These are phyloP conservation scores for Blyttiomyces sp. DNA, from an alignment of 371 early-diverging fungal genomes.

Conservation along the genomic window DNA sequence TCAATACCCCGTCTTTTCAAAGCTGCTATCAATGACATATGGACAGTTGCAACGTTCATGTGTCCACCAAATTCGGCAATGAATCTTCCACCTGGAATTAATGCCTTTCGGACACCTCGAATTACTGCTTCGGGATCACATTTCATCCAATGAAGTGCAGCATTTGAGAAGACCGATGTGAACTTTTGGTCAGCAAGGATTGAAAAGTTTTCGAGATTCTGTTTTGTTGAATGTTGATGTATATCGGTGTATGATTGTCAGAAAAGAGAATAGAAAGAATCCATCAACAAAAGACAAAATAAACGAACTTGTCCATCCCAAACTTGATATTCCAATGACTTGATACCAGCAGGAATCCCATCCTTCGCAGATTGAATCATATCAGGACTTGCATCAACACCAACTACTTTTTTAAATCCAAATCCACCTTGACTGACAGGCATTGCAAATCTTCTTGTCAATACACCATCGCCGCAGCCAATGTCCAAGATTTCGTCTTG, in stretches of 20 bases:
- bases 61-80: constrained; percentile 65
- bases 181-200: too few relatives aligned
- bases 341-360: constrained; percentile 25
- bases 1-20: constrained; percentile 54
- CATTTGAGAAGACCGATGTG: constrained; percentile 27
- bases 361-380: constrained; percentile 58
- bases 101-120: constrained; percentile 49
- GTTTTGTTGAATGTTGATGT: too few relatives aligned
- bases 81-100: constrained; percentile 59
- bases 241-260: not conserved
- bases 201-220: too few relatives aligned
- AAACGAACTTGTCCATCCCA: constrained; percentile 9
- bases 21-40: constrained; percentile 55
- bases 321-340: constrained; percentile 3
- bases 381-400: constrained; percentile 56
- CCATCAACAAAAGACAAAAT: too few relatives aligned
- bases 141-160: constrained; percentile 74
- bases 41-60: constrained; percentile 54
- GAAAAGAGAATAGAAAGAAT: not conserved
- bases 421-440: too few relatives aligned
- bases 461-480: constrained; percentile 70
- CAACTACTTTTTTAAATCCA: constrained; percentile 51
- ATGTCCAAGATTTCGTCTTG: constrained; percentile 61
- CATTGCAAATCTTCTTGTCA: constrained; percentile 52
- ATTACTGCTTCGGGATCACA: constrained; percentile 57